Evolutionary conservation across 2,329 filamentous ascomycete genomes (phyloP).

Genomic region (Bisporella sp.): DNA sequence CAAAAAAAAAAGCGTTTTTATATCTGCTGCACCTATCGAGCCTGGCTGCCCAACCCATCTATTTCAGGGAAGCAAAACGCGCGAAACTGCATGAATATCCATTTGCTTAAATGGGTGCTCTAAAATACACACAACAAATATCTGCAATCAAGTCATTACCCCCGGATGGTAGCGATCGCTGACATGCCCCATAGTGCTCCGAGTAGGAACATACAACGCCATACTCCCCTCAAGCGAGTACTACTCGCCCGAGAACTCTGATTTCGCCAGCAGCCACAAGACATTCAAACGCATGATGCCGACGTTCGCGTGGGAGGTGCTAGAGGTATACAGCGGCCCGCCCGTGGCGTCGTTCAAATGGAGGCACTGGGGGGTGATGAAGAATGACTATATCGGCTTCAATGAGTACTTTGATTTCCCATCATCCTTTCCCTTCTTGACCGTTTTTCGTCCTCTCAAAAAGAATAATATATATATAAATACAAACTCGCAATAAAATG

Average conservation of each 20-base stretch:
- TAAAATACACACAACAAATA: too few species aligned
- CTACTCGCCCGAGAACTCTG: conserved; percentile 54
- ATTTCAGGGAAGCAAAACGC: too few species aligned
- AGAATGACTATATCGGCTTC: conserved; percentile 57
- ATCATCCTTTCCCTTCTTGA: neutral
- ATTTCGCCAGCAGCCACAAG: conserved; percentile 60
- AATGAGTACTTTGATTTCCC: conserved; percentile 44
- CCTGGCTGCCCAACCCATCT: too few species aligned
- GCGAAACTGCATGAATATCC: too few species aligned
- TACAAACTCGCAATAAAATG: too few species aligned
- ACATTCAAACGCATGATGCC: conserved; percentile 70
- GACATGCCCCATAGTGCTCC: conserved; percentile 37
- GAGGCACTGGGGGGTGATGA: conserved; percentile 63
- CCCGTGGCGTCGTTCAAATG: conserved; percentile 57
- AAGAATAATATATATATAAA: too few species aligned
- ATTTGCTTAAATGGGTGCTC: too few species aligned
- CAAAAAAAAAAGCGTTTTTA: too few species aligned
- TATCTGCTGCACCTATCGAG: too few species aligned
- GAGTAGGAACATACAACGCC: conserved; percentile 63
- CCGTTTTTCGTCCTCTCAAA: too few species aligned
- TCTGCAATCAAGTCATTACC: too few species aligned
- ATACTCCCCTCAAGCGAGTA: conserved; percentile 57
- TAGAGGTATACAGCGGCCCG: conserved; percentile 60
- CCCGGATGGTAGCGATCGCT: too few species aligned
- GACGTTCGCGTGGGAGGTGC: conserved; percentile 63